Evolutionary conservation across 805 yeast genomes (phyloP), one percentile per base, ranked within the genome.

Genomic region (Peterozyma xylosa): DNA sequence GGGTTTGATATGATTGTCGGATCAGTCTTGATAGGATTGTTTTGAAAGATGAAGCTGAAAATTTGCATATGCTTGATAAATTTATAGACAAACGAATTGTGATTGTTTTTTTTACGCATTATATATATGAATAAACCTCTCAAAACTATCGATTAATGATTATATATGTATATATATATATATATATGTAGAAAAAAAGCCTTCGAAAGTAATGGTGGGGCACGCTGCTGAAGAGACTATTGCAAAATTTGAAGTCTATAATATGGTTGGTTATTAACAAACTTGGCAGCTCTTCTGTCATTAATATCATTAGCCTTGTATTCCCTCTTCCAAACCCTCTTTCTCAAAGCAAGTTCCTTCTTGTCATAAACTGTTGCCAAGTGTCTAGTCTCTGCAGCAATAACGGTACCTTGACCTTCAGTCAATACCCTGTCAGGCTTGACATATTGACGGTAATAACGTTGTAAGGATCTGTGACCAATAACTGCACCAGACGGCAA

Each of bases 181-280:
- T 13, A 30, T 36, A 30, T 10, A 42, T 30, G 13, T 17, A 32
- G 11, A 17, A 32, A 15, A 16, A 14, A n/a, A 11, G 27, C 13
- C 14, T 14, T 42, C 7, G 27, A 21, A 4, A 4, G 7, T 21
- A 21, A 21, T 21, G 21, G 34, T 11, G 37, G n/a, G 16, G 18
- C 11, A 30, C 13, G 15, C 9, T 4, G 9, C 3, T 11, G 13
- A 32, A 13, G 11, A 17, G 17, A 7, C 42, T 50, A 64, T 45
- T 64, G 69, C 50, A 87, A 67, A 52, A 86, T 63, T 56, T 78
- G 82, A 58, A 88, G 96, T 58, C 95, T 75, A 70, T 64, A 87
- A 59, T 93, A 96, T 30, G 79, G 77, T 72, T 91, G 96, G 71
- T 79, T 75, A 64, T 91, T 93, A 59, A 80, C 68, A 58, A 78